Evolutionary conservation across 148 eudicot species (phyloP).

Genomic region (Limonium bicolor): DNA sequence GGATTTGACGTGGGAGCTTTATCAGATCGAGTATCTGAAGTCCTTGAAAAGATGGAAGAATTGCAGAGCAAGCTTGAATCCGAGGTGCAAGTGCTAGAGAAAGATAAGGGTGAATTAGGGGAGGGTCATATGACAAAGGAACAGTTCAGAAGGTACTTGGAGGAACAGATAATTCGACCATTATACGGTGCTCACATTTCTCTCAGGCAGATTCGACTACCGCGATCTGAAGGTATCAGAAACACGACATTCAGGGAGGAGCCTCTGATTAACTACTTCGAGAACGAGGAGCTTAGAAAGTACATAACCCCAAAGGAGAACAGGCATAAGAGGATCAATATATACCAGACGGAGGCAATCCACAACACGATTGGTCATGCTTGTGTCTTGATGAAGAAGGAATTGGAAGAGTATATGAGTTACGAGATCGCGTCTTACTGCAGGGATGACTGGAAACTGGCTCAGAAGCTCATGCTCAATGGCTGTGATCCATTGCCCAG

Average conservation of each 20-base stretch:
- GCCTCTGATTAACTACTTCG: slow-evolving; percentile 67
- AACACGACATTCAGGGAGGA: slow-evolving; percentile 43
- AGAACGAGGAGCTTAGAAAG: slow-evolving; percentile 84
- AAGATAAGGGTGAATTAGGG: slow-evolving; percentile 20
- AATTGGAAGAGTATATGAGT: slow-evolving; percentile 79
- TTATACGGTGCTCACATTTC: slow-evolving; percentile 78
- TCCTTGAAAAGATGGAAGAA: slow-evolving; percentile 58
- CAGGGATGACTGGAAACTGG: slow-evolving; percentile 85
- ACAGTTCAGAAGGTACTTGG: slow-evolving; percentile 64
- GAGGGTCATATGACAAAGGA: slow-evolving; percentile 4
- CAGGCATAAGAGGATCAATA: slow-evolving; percentile 47
- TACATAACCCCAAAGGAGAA: slow-evolving; percentile 88
- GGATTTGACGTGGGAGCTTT: slow-evolving; percentile 52
- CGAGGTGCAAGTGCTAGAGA: slow-evolving; percentile 52
- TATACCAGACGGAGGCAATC: slow-evolving; percentile 43
- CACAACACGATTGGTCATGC: slow-evolving; percentile 89
- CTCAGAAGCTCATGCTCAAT: slow-evolving; percentile 77
- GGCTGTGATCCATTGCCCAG: slow-evolving; percentile 97
- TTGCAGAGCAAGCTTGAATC: slow-evolving; percentile 69
- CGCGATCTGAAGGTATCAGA: slow-evolving; percentile 23
- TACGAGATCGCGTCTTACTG: slow-evolving; percentile 90
- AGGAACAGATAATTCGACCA: slow-evolving; percentile 67
- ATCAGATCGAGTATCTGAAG: slow-evolving; percentile 53
- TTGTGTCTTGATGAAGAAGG: slow-evolving; percentile 69
- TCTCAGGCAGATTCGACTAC: slow-evolving; percentile 78